phyloP scores from a whole-genome alignment of 2,329 filamentous ascomycete genomes.

The Davidsoniella australis region DNA sequence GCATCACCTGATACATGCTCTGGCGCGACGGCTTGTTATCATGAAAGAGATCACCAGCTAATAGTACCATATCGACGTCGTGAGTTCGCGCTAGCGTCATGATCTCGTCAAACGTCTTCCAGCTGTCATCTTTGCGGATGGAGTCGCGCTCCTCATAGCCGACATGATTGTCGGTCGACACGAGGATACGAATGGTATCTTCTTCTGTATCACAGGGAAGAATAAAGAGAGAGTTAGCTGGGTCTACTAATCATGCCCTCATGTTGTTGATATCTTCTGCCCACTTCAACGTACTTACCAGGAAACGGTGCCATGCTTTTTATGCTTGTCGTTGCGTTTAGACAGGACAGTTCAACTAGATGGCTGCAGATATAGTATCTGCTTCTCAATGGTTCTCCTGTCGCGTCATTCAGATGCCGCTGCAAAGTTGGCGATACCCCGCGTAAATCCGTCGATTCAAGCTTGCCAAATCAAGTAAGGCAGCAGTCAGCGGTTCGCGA shows the following conservation, averaged over 20 bases:
- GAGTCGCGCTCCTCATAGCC: conserved; percentile 88
- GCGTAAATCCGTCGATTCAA: too few species aligned
- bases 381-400: too few species aligned
- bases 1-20: conserved; percentile 94
- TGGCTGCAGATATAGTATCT: too few species aligned
- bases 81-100: conserved; percentile 72
- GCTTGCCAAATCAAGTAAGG: too few species aligned
- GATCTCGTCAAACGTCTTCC: conserved; percentile 89
- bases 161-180: conserved; percentile 95
- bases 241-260: background rate
- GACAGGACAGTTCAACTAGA: too few species aligned
- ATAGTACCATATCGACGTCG: conserved; percentile 93
- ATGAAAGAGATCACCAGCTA: conserved; percentile 91
- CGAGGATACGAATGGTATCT: conserved; percentile 79
- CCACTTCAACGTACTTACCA: too few species aligned
- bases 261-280: too few species aligned
- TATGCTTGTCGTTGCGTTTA: too few species aligned
- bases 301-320: too few species aligned
- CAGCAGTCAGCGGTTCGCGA: too few species aligned
- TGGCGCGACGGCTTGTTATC: conserved; percentile 96
- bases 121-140: conserved; percentile 91
- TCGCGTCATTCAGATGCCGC: too few species aligned
- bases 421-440: too few species aligned
- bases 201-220: background rate
- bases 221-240: background rate